Evolutionary conservation across 139 green algal genomes (phyloP).

Genomic region (Axilococcus clingmanii): DNA sequence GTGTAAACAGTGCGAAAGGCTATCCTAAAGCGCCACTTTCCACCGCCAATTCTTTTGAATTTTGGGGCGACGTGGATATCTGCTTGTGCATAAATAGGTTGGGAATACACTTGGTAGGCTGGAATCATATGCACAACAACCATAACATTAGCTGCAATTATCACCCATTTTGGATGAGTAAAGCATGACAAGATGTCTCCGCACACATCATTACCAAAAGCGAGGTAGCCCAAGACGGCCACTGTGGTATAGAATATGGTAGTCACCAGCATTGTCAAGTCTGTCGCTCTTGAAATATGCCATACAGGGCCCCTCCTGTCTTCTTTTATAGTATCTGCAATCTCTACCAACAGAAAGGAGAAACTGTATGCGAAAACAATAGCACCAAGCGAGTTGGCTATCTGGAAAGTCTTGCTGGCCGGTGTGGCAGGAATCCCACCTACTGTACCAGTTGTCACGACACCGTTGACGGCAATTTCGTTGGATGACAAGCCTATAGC

Average conservation of each 20-base stretch:
- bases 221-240: slow-evolving; percentile 17
- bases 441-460: slow-evolving; percentile 9
- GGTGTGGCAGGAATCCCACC: slow-evolving; percentile 8
- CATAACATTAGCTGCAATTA: slow-evolving; percentile 33
- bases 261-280: slow-evolving; percentile 11
- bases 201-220: slow-evolving; percentile 16
- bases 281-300: slow-evolving; percentile 11
- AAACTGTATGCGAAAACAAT: slow-evolving; percentile 23
- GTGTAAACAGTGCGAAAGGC: slow-evolving; percentile 15
- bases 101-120: slow-evolving; percentile 23
- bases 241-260: slow-evolving; percentile 24
- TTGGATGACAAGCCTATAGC: slow-evolving; percentile 15
- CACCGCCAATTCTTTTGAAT: background rate
- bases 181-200: slow-evolving; percentile 16
- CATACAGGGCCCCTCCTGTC: slow-evolving; percentile 6
- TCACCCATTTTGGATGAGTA: slow-evolving; percentile 22
- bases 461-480: slow-evolving; percentile 18
- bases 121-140: slow-evolving; percentile 21
- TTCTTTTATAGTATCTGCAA: slow-evolving; percentile 19
- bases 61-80: slow-evolving; percentile 1
- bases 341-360: slow-evolving; percentile 21
- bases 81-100: slow-evolving; percentile 16
- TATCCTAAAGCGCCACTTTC: background rate
- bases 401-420: slow-evolving; percentile 8
- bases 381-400: slow-evolving; percentile 16